phyloP scores from a whole-genome alignment of 2,329 filamentous ascomycete species.

The Anthostomella pinea region DNA sequence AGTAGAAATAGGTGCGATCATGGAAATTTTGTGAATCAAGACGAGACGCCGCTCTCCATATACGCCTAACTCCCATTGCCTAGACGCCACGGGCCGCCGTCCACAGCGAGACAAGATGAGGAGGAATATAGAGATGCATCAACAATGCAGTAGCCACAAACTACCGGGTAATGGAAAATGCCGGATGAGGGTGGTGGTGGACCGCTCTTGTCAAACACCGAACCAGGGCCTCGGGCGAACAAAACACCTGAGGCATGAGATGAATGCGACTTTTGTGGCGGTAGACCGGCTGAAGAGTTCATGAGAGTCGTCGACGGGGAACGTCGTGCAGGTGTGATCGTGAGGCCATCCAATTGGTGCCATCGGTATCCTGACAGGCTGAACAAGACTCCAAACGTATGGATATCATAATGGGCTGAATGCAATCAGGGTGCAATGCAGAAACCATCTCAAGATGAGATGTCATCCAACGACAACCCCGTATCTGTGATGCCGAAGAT shows the following conservation, averaged over 20 bases:
- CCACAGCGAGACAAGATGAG: constrained; percentile 4
- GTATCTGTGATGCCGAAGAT: constrained; percentile 54
- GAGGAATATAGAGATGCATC: constrained; percentile 19
- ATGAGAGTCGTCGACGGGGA: constrained; percentile 21
- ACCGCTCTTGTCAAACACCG: constrained; percentile 7
- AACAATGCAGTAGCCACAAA: constrained; percentile 19
- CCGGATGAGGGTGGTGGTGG: too few relatives aligned
- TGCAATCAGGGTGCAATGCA: constrained; percentile 7
- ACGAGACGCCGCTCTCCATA: constrained; percentile 19
- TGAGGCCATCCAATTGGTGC: constrained; percentile 30
- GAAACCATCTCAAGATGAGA: constrained; percentile 26
- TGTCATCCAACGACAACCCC: constrained; percentile 49
- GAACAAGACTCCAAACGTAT: constrained; percentile 21
- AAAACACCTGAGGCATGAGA: constrained; percentile 14
- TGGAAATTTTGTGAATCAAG: constrained; percentile 11
- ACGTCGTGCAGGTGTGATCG: constrained; percentile 26
- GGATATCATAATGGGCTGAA: constrained; percentile 20
- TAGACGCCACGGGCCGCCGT: constrained; percentile 17
- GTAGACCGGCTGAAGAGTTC: constrained; percentile 15
- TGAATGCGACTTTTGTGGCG: constrained; percentile 3
- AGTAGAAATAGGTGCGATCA: not conserved
- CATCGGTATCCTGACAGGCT: constrained; percentile 27
- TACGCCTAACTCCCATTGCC: constrained; percentile 17
- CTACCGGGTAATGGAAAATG: constrained; percentile 12
- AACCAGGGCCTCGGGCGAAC: constrained; percentile 5